Evolutionary conservation across 2,329 filamentous ascomycete species (phyloP), one percentile per base, ranked within the genome.

Genomic region (Penicillium decumbens): DNA sequence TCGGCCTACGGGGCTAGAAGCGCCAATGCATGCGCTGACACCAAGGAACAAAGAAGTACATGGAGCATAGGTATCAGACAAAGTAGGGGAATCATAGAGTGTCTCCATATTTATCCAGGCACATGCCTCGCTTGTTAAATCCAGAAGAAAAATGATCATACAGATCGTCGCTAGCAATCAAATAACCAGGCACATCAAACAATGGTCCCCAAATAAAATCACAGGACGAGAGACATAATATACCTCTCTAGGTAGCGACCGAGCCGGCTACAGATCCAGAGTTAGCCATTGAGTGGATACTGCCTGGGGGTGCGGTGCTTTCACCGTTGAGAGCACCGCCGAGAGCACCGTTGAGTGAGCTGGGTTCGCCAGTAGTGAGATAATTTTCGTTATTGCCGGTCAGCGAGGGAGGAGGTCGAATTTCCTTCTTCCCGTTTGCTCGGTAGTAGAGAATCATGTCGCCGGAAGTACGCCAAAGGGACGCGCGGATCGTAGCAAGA

Each of bases 391-490:
- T 56, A 9, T 47, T 47, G 12, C 52, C 57, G 1, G 53, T 51
- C 18, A 53, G 45, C 24, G 58, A 50, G 6, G 53, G 54, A 9
- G 61, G 61, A 9, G 66, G 56, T 13, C 59, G 65, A 28, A 76
- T 72, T 46, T 69, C 63, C 52, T 89, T 92, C 63, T 82, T 83
- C n/a, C 90, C 91, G 61, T 96, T 98, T 44, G 87, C 80, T 66
- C 91, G 95, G 77, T 98, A 98, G 64, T 89, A 82, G 43, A 98
- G 77, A 45, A 95, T 73, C 56, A 98, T 87, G 71, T 98, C 93
- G 61, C 87, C 91, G n/a, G 89, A 89, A 38, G 88, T 89, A 62
- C 95, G 89, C 93, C 93, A 98, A 46, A 97, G 78, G 65, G 95
- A 90, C 2, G 90, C 86, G 28, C 92, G 85, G 38, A 98, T 83